Evolutionary conservation across 169 alveolate species (phyloP), one percentile per base, ranked within the genome.

Genomic region (Miamiensis avidus): DNA sequence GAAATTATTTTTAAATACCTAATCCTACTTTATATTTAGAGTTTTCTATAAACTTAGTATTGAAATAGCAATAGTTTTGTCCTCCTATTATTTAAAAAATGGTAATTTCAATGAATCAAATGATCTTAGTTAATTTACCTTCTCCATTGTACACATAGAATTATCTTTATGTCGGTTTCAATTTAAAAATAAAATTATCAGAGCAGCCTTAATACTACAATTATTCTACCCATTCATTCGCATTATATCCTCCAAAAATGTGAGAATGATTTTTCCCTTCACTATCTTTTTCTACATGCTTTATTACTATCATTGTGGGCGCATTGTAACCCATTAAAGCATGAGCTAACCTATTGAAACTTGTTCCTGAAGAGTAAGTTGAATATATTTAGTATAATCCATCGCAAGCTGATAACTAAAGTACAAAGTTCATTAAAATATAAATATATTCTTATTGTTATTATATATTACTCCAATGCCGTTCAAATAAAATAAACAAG

Each of bases 1-100:
- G 0, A 4, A 29, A 29, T 4, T 76, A 31, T 30, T 34, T 75
- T 25, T 29, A 76, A 31, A 33, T 77, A 77, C 82, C 89, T 30
- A 85, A 34, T 33, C 89, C 89, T 65, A 85, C 89, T 79, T 85
- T 79, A 31, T 79, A 85, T 85, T 85, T 85, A 74, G 89, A 85
- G 73, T 77, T 85, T 72, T 85, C 86, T 33, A 85, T 85, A 27
- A 78, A 31, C 49, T 75, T 85, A 0, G 75, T 78, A 27, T 85
- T 85, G 25, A 85, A 49, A 74, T 85, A 85, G 29, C 83, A 74
- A 64, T 78, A 85, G 34, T 74, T 73, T 0, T 78, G 29, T 27
- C 73, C 81, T 29, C 77, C 76, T n/a, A 33, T 32, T 4, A 65
- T 72, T 16, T 82, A 84, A 33, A 69, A 76, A 31, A 85, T 34